Evolutionary conservation across 2,329 filamentous ascomycete species (phyloP).

Genomic region (Pyricularia pennisetigena): DNA sequence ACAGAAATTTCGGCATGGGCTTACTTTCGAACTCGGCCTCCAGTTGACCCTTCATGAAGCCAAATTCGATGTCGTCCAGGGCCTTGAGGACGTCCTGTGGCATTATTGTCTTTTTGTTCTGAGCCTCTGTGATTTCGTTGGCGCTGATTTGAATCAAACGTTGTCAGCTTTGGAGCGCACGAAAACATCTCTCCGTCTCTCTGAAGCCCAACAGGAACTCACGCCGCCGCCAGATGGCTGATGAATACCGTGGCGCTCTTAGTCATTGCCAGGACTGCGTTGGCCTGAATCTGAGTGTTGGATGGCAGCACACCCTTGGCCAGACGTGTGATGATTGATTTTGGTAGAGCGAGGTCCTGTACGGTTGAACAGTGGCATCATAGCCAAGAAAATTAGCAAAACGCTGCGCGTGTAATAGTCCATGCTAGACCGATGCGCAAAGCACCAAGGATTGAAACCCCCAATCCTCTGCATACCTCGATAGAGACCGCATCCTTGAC

Average conservation of each 20-base stretch:
- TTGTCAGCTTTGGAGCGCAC: neutral
- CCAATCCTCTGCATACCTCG: constrained; percentile 32
- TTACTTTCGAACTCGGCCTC: constrained; percentile 69
- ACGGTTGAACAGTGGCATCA: neutral
- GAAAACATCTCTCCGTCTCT: neutral
- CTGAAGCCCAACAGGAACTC: constrained; percentile 22
- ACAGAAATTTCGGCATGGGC: constrained; percentile 17
- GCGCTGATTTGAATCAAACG: constrained; percentile 37
- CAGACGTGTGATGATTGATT: constrained; percentile 70
- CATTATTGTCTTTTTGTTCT: constrained; percentile 70
- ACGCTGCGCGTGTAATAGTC: neutral
- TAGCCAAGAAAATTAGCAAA: neutral
- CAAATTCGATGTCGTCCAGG: constrained; percentile 66
- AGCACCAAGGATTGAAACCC: neutral
- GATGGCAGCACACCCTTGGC: constrained; percentile 72
- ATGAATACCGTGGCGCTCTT: constrained; percentile 80
- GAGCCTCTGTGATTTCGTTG: constrained; percentile 56
- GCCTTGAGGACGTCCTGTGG: constrained; percentile 69
- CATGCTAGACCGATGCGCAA: neutral
- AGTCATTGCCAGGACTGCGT: constrained; percentile 68
- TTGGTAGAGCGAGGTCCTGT: constrained; percentile 67
- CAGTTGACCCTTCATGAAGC: constrained; percentile 57
- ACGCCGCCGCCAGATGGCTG: constrained; percentile 69
- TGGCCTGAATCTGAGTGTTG: constrained; percentile 76
- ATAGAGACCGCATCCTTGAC: constrained; percentile 35